Conservation (phyloP, 495 filamentous ascomycete genomes). For the Podospora pseudopauciseta region DNA sequence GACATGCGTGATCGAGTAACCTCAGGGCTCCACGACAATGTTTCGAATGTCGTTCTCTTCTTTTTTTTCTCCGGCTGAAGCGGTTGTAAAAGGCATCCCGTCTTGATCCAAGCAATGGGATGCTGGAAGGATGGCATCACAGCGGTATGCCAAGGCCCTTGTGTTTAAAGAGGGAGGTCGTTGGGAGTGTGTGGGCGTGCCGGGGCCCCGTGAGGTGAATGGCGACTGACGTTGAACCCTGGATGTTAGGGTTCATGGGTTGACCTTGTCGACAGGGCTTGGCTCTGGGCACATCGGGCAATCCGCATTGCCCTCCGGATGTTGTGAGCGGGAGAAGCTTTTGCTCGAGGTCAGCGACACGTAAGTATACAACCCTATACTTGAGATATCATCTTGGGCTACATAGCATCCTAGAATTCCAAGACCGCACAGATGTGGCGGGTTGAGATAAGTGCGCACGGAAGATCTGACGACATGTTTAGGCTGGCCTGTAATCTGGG, state of each 20-base stretch:
- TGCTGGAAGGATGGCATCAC: neutral
- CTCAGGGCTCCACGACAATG: neutral
- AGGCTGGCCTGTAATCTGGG: neutral
- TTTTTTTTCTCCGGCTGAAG: neutral
- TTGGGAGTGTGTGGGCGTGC: neutral
- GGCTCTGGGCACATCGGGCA: conserved; percentile 5
- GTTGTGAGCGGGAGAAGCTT: neutral
- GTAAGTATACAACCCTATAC: neutral
- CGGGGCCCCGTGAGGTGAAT: neutral
- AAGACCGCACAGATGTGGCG: conserved; percentile 7
- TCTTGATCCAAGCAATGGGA: neutral
- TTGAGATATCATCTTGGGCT: neutral
- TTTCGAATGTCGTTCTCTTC: neutral
- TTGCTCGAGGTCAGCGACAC: neutral
- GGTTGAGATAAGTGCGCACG: conserved; percentile 11
- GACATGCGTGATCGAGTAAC: neutral
- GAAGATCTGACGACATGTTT: neutral
- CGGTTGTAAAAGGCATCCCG: neutral
- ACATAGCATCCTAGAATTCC: neutral
- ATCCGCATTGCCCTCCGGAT: neutral
- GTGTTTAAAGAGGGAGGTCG: conserved; percentile 5
- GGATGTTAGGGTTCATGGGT: neutral
- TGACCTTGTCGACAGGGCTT: neutral
- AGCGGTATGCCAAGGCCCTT: neutral
- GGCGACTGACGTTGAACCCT: neutral